These are phyloP conservation scores for Podaxis sp. DNA, from an alignment of 768 basidiomycete genomes.

Conservation along the genomic window DNA sequence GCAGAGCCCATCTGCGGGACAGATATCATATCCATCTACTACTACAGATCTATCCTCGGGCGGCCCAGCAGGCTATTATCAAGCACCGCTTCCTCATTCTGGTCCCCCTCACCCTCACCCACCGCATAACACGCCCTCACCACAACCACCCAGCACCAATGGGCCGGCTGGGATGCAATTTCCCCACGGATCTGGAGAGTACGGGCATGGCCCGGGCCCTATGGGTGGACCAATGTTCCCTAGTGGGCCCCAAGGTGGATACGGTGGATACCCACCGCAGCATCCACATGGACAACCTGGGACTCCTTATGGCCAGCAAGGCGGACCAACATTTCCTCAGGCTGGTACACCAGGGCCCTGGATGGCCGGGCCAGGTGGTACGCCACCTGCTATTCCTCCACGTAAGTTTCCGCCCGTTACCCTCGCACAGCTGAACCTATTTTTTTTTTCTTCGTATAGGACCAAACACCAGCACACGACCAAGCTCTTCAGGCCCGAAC, in stretches of 20 bases:
- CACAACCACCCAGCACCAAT: slow-evolving; percentile 10
- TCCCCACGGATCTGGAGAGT: slow-evolving; percentile 24
- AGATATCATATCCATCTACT: background rate
- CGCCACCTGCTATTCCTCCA: slow-evolving; percentile 15
- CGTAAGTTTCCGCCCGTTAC: slow-evolving; percentile 19
- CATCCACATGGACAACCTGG: slow-evolving; percentile 13
- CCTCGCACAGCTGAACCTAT: background rate
- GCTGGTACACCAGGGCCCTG: background rate
- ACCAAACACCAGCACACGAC: background rate
- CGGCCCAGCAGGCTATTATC: slow-evolving; percentile 1
- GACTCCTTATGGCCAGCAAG: slow-evolving; percentile 18
- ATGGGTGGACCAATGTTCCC: slow-evolving; percentile 17
- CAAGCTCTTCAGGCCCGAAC: slow-evolving; percentile 23
- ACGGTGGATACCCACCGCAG: slow-evolving; percentile 1
- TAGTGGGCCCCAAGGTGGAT: background rate
- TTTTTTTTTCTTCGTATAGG: background rate
- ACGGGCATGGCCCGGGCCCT: slow-evolving; percentile 15
- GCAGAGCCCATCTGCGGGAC: slow-evolving; percentile 19
- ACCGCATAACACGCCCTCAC: background rate
- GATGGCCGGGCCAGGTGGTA: background rate
- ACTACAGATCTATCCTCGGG: background rate
- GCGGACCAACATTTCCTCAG: slow-evolving; percentile 4
- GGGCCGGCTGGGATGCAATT: slow-evolving; percentile 20
- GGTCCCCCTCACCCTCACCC: background rate
- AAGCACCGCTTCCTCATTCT: background rate